A percentile compares a stretch with the other conserved stretches of the same genome.
Evolutionary conservation across 179 eudicot species (phyloP).

Genomic region (Beta corolliflora): DNA sequence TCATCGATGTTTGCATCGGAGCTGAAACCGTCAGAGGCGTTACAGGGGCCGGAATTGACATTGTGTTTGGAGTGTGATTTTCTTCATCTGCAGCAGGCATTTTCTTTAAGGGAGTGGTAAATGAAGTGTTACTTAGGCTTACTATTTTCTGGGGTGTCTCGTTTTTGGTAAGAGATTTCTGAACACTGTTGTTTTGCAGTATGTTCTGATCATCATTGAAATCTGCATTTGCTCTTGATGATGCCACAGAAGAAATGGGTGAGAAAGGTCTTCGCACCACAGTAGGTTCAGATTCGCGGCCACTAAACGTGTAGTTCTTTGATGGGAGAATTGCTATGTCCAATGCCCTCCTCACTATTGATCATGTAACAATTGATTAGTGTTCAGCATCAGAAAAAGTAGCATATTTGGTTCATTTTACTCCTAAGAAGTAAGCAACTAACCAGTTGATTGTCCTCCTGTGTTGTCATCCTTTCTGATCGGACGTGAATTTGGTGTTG

Average conservation of each 20-base stretch:
- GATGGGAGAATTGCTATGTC: conserved; percentile 50
- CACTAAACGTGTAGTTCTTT: conserved; percentile 41
- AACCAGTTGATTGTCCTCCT: conserved; percentile 58
- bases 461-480: conserved; percentile 60
- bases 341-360: conserved; percentile 55
- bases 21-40: conserved; percentile 62
- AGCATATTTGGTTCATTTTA: background rate
- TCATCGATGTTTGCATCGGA: conserved; percentile 71
- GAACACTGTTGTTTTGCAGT: conserved; percentile 42
- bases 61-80: conserved; percentile 63
- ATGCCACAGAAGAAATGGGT: conserved; percentile 72
- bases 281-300: conserved; percentile 54
- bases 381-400: background rate
- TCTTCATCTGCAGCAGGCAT: conserved; percentile 51
- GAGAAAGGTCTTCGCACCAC: conserved; percentile 71
- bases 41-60: conserved; percentile 46
- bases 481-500: conserved; percentile 63
- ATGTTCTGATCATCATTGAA: conserved; percentile 55
- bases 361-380: conserved; percentile 10
- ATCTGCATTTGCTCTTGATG: conserved; percentile 56
- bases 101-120: conserved; percentile 62
- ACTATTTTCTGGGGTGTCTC: conserved; percentile 31
- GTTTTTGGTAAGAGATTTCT: conserved; percentile 38
- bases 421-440: conserved; percentile 6
- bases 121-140: conserved; percentile 23